Evolutionary conservation across 148 eudicot species (phyloP).

Genomic region (Linanthus parryae): DNA sequence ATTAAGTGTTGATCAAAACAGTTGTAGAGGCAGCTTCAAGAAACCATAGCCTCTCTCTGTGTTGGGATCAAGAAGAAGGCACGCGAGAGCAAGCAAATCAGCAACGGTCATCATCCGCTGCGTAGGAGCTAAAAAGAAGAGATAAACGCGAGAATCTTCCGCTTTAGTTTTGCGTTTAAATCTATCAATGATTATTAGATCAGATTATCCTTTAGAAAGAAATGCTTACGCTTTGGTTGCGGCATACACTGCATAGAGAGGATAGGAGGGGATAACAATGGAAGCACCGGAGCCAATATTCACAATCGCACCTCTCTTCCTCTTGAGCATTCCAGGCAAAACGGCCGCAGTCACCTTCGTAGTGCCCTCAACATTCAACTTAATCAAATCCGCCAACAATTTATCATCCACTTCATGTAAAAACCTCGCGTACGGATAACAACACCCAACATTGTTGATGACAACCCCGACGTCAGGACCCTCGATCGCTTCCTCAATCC

Average conservation of each 20-base stretch:
- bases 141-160: too few relatives aligned
- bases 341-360: slow-evolving; percentile 67
- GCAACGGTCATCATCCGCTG: too few relatives aligned
- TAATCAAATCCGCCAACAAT: slow-evolving; percentile 36
- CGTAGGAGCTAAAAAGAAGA: too few relatives aligned
- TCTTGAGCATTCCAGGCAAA: slow-evolving; percentile 57
- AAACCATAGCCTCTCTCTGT: too few relatives aligned
- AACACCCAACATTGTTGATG: slow-evolving; percentile 65
- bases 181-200: too few relatives aligned
- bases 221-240: slow-evolving; percentile 69
- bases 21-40: too few relatives aligned
- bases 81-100: too few relatives aligned
- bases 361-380: slow-evolving; percentile 51
- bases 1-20: too few relatives aligned
- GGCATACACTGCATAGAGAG: slow-evolving; percentile 60
- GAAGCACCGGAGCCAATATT: slow-evolving; percentile 73
- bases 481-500: slow-evolving; percentile 35
- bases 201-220: too few relatives aligned
- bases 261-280: slow-evolving; percentile 65
- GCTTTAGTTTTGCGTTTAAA: too few relatives aligned
- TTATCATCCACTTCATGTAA: slow-evolving; percentile 55
- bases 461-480: slow-evolving; percentile 70
- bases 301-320: slow-evolving; percentile 64
- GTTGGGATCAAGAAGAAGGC: too few relatives aligned
- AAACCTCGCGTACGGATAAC: slow-evolving; percentile 48